A percentile compares a stretch with the other conserved stretches of the same genome.
These are phyloP conservation scores for Chlamydomonas applanata DNA, from an alignment of 139 green algal species.

Conservation along the genomic window DNA sequence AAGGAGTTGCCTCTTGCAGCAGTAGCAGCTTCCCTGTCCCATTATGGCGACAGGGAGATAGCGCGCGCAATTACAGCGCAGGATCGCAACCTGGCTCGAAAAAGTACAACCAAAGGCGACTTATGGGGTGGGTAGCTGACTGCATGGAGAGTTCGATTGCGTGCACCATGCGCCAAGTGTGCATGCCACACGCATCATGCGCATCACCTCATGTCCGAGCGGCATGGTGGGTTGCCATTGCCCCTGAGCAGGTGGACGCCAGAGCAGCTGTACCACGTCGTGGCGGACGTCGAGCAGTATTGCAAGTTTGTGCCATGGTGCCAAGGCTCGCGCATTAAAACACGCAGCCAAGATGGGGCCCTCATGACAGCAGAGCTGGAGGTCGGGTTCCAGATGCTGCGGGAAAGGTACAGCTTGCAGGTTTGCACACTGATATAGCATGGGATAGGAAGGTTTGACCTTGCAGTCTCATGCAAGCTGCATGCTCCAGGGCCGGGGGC, in stretches of 20 bases:
- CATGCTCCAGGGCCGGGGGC: no score
- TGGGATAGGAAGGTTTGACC: no score
- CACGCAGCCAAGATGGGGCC: background rate
- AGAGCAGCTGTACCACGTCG: slow-evolving; percentile 82
- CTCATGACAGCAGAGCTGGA: slow-evolving; percentile 92
- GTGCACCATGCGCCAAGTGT: background rate
- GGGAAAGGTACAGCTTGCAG: slow-evolving; percentile 35
- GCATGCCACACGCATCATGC: no score
- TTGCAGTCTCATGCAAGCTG: no score
- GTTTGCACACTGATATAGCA: no score
- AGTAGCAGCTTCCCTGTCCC: no score
- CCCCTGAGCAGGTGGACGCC: slow-evolving; percentile 40
- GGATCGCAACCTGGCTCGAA: background rate
- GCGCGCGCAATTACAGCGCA: background rate
- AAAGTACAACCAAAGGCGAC: slow-evolving; percentile 8
- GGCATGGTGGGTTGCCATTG: background rate
- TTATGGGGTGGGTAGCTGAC: slow-evolving; percentile 3
- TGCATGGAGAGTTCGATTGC: no score
- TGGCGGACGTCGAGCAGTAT: slow-evolving; percentile 83
- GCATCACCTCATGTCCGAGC: no score
- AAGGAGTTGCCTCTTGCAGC: no score
- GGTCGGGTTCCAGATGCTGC: slow-evolving; percentile 81
- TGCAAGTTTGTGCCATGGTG: slow-evolving; percentile 92
- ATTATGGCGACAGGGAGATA: no score
- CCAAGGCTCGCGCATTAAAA: slow-evolving; percentile 56